Percentiles rank a stretch among this genome's conserved stretches.
phyloP scores from a whole-genome alignment of 2,329 filamentous ascomycete species.

The Torrubiella hemipterigena region DNA sequence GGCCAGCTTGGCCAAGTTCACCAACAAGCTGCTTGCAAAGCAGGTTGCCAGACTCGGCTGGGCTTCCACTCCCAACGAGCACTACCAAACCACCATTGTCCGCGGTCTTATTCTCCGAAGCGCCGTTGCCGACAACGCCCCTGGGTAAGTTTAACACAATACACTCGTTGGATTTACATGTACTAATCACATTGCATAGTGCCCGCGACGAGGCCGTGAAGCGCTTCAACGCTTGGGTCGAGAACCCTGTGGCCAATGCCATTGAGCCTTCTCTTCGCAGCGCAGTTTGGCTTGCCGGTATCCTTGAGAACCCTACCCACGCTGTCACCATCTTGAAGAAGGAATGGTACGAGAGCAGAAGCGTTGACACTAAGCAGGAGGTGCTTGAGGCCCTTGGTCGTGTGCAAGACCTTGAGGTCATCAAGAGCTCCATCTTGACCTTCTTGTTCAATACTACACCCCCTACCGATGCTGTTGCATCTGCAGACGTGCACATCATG shows the following conservation, averaged over 20 bases:
- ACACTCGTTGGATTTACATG: neutral
- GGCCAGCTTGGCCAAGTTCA: conserved; percentile 65
- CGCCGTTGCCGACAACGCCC: conserved; percentile 66
- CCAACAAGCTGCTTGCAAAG: conserved; percentile 61
- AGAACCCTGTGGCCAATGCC: conserved; percentile 52
- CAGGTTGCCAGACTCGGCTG: conserved; percentile 75
- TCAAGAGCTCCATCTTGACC: conserved; percentile 52
- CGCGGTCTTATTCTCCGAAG: conserved; percentile 68
- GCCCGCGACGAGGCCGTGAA: conserved; percentile 62
- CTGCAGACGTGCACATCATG: conserved; percentile 79
- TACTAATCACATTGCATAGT: conserved; percentile 22
- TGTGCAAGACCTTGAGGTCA: conserved; percentile 55
- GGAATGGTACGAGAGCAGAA: conserved; percentile 71
- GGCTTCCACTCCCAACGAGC: conserved; percentile 67
- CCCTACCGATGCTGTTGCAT: conserved; percentile 54
- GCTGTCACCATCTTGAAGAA: conserved; percentile 67
- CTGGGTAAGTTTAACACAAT: conserved; percentile 40
- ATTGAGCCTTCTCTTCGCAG: conserved; percentile 74
- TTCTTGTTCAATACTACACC: conserved; percentile 65
- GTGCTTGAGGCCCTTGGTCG: conserved; percentile 66
- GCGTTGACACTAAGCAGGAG: conserved; percentile 85
- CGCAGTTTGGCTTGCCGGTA: conserved; percentile 67
- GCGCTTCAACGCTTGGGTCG: conserved; percentile 70
- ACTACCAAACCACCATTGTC: conserved; percentile 71
- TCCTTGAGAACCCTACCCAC: conserved; percentile 56